phyloP scores from a whole-genome alignment of 2,329 filamentous ascomycete species.

The Fusarium sp. region DNA sequence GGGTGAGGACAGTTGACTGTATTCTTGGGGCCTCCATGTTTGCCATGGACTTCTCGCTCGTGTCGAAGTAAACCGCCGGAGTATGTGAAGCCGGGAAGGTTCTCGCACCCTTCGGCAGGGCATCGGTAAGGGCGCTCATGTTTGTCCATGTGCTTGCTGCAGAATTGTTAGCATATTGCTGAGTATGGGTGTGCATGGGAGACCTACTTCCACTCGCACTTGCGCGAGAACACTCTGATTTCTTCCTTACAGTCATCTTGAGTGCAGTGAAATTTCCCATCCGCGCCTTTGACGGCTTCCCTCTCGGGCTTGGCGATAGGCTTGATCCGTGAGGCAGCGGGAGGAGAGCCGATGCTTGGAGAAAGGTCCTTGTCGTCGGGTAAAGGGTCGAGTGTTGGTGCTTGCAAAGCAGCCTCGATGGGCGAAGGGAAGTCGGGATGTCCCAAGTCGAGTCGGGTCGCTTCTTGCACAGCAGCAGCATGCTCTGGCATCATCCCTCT shows the following conservation, averaged over 20 bases:
- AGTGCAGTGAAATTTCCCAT: slow-evolving; percentile 84
- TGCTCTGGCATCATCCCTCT: slow-evolving; percentile 56
- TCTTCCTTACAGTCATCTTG: slow-evolving; percentile 77
- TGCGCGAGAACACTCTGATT: slow-evolving; percentile 77
- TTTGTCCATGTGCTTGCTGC: slow-evolving; percentile 97
- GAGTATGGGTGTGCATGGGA: not conserved
- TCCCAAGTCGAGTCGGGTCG: slow-evolving; percentile 57
- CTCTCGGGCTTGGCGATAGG: slow-evolving; percentile 71
- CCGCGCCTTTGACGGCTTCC: slow-evolving; percentile 70
- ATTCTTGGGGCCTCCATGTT: slow-evolving; percentile 89
- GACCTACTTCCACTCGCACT: slow-evolving; percentile 94
- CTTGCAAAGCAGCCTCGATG: slow-evolving; percentile 51
- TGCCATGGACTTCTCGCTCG: slow-evolving; percentile 92
- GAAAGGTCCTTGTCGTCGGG: slow-evolving; percentile 55
- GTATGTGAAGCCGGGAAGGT: slow-evolving; percentile 94
- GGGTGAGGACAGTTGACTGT: slow-evolving; percentile 86
- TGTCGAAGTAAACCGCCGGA: slow-evolving; percentile 90
- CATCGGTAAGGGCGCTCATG: slow-evolving; percentile 95
- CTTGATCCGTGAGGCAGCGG: slow-evolving; percentile 60
- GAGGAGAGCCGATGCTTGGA: slow-evolving; percentile 52
- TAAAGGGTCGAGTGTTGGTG: slow-evolving; percentile 51
- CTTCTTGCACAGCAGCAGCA: slow-evolving; percentile 55
- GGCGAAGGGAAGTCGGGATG: slow-evolving; percentile 53
- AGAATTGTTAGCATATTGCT: slow-evolving; percentile 42
- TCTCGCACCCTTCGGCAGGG: slow-evolving; percentile 84